These are phyloP conservation scores for Didymella keratinophila DNA, from an alignment of 2,329 filamentous ascomycete species.

Conservation along the genomic window DNA sequence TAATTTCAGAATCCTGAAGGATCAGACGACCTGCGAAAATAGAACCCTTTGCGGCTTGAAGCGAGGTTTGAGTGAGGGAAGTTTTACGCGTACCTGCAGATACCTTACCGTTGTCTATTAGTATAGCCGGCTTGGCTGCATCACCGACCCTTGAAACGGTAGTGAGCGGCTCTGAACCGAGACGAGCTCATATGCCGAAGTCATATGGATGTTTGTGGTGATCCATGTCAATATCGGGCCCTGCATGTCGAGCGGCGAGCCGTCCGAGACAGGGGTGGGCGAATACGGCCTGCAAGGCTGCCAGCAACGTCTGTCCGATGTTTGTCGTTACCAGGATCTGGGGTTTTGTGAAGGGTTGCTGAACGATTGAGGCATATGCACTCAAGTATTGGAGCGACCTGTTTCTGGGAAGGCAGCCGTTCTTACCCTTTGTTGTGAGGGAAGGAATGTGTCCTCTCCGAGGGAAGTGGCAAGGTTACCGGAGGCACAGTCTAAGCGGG, in stretches of 20 bases:
- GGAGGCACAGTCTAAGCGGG: background rate
- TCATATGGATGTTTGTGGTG: slow-evolving; percentile 31
- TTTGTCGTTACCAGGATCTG: slow-evolving; percentile 20
- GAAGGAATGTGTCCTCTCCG: slow-evolving; percentile 14
- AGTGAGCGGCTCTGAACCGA: slow-evolving; percentile 37
- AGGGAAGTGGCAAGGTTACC: background rate
- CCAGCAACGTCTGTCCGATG: slow-evolving; percentile 11
- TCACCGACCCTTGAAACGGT: slow-evolving; percentile 23
- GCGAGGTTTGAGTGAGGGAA: slow-evolving; percentile 11
- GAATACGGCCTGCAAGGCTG: slow-evolving; percentile 20
- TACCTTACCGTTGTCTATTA: slow-evolving; percentile 25
- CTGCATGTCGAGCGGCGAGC: slow-evolving; percentile 10
- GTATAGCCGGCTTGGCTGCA: slow-evolving; percentile 28
- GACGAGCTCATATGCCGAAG: slow-evolving; percentile 28
- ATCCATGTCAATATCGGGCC: slow-evolving; percentile 17
- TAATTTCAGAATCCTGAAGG: slow-evolving; percentile 13
- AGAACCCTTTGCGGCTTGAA: slow-evolving; percentile 12
- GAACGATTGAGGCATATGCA: slow-evolving; percentile 18
- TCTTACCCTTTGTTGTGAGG: background rate
- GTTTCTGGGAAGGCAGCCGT: slow-evolving; percentile 3
- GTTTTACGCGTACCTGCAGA: slow-evolving; percentile 41
- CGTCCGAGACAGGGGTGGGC: slow-evolving; percentile 18
- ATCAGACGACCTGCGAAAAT: slow-evolving; percentile 17
- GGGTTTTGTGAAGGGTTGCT: slow-evolving; percentile 10
- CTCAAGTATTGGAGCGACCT: slow-evolving; percentile 19